phyloP scores from a whole-genome alignment of 2,329 filamentous ascomycete genomes.

The Penicillium janthinellum region DNA sequence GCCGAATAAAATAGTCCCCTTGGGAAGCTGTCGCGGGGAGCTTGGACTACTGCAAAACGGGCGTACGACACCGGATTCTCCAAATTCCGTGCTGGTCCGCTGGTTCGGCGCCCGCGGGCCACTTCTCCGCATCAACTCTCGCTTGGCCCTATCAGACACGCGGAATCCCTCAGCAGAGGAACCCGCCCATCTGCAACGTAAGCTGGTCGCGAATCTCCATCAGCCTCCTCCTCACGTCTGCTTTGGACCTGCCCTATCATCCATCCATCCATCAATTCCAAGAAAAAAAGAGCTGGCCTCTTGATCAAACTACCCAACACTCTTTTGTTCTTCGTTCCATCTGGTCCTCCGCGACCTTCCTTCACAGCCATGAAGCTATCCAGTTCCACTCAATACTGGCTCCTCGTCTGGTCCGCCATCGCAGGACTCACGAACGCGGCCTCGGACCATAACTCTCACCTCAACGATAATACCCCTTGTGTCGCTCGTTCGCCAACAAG shows the following conservation, averaged over 20 bases:
- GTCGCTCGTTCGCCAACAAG: slow-evolving; percentile 64
- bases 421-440: slow-evolving; percentile 35
- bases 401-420: slow-evolving; percentile 39
- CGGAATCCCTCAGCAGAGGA: too few species aligned
- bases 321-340: slow-evolving; percentile 8
- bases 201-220: slow-evolving; percentile 10
- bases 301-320: slow-evolving; percentile 11
- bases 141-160: too few species aligned
- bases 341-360: slow-evolving; percentile 7
- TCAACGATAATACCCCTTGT: slow-evolving; percentile 55
- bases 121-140: slow-evolving; percentile 14
- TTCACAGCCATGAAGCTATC: slow-evolving; percentile 38
- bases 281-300: slow-evolving; percentile 20
- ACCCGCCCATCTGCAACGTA: slow-evolving; percentile 19
- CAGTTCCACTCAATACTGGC: slow-evolving; percentile 31
- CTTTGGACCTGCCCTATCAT: too few species aligned
- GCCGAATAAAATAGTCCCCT: slow-evolving; percentile 15
- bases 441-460: slow-evolving; percentile 42
- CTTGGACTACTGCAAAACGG: not conserved
- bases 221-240: slow-evolving; percentile 3
- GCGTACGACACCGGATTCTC: slow-evolving; percentile 26
- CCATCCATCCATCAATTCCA: not conserved
- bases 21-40: not conserved
- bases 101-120: slow-evolving; percentile 1
- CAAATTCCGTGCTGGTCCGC: slow-evolving; percentile 5